These are phyloP conservation scores for Rheum nobile DNA, from an alignment of 148 eudicot species.

Conservation along the genomic window DNA sequence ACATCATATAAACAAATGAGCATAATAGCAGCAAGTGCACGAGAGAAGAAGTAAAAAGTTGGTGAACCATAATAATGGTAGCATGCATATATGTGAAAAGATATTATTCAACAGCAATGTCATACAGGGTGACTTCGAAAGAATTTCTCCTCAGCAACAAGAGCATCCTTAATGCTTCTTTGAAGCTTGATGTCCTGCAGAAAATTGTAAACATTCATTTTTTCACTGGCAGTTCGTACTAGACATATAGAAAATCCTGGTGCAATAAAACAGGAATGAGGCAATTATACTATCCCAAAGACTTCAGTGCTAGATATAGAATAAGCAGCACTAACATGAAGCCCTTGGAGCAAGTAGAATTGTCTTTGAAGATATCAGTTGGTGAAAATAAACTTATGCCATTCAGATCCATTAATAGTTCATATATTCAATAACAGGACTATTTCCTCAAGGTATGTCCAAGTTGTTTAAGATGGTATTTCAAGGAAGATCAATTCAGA, in stretches of 20 bases:
- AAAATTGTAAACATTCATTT: neutral
- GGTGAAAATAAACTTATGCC: neutral
- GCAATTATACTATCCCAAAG: neutral
- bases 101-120: neutral
- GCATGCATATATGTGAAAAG: neutral
- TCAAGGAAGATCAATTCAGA: neutral
- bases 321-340: neutral
- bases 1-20: constrained; percentile 5
- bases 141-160: constrained; percentile 87
- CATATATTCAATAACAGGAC: no score
- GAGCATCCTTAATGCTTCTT: constrained; percentile 82
- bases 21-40: neutral
- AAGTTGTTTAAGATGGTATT: neutral
- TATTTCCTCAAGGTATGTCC: no score
- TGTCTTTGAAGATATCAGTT: neutral
- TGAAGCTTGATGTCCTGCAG: constrained; percentile 65
- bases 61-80: neutral
- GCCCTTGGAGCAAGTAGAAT: neutral
- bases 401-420: neutral
- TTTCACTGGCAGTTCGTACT: neutral
- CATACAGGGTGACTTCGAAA: constrained; percentile 89
- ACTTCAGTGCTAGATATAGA: neutral
- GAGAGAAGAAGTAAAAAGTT: neutral
- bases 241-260: neutral
- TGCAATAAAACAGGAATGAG: neutral